Evolutionary conservation across 768 basidiomycete species (phyloP), one percentile per base, ranked within the genome.

Genomic region (Amanita molliuscula): DNA sequence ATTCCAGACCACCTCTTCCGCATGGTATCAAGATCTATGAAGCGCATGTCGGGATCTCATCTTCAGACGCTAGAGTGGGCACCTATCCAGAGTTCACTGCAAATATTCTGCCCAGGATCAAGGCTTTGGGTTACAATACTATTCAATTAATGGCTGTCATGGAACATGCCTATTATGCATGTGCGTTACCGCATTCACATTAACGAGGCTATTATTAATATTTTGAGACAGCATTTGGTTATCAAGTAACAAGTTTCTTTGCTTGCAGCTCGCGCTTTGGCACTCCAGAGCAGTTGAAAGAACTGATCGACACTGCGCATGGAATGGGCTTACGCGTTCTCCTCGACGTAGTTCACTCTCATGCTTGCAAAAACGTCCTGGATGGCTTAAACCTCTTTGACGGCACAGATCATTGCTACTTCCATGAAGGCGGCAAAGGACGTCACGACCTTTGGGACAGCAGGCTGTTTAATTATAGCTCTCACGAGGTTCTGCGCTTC

Each of bases 71-170:
- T 40, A 75, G 89, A 50, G 89, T 98, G 25, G 96, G 93, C 10
- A 88, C 88, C 2, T 99, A 97, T 76, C 91, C 86, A 62, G 96
- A 98, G 66, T 99, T 99, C 59, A 94, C 91, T 23, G 66, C 69
- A 48, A 76, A 95, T 61, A 67, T 88, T 41, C 74, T 99, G 16
- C 88, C 88, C 40, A 76, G 94, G 54, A 98, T 99, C 64, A 82
- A 83, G 64, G 80, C 81, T 51, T 75, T 98, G 21, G 96, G 93
- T 7, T 99, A 99, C 68, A 99, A 98, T 62, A 81, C 83, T 48
- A 97, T 99, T 55, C 96, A 99, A 67, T 76, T 98, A 58, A 99
- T 99, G 96, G 96, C 91, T 13, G 74, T 96, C 53, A 94, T 96
- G 91, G 93, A 96, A 63, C 93, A 97, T 62, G 88, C 94, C 2